Percentiles rank a stretch among this genome's conserved stretches.
phyloP scores from a whole-genome alignment of 2,329 filamentous ascomycete species.

The Plenodomus biglobosus region DNA sequence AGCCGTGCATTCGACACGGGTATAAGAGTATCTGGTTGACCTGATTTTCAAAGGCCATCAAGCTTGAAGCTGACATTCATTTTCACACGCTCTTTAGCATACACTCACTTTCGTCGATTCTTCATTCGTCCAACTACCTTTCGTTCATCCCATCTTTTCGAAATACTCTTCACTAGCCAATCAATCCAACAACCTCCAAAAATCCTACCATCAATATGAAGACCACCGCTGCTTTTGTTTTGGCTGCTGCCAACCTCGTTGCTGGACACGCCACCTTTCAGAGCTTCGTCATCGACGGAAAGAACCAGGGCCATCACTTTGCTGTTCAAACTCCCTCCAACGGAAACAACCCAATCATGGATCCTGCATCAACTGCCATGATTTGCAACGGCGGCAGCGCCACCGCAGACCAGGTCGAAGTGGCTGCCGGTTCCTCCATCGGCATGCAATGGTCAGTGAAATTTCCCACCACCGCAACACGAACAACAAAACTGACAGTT shows the following conservation, averaged over 20 bases:
- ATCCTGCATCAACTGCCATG: slow-evolving; percentile 41
- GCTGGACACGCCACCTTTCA: slow-evolving; percentile 43
- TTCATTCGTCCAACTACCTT: slow-evolving; percentile 25
- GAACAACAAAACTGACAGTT: not conserved
- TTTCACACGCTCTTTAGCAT: slow-evolving; percentile 36
- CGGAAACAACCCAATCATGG: slow-evolving; percentile 42
- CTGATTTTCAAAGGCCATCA: slow-evolving; percentile 16
- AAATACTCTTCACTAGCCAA: slow-evolving; percentile 16
- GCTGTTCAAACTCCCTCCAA: slow-evolving; percentile 50
- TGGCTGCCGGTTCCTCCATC: slow-evolving; percentile 53
- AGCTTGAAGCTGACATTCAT: slow-evolving; percentile 40
- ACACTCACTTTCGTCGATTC: slow-evolving; percentile 26
- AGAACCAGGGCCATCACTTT: slow-evolving; percentile 38
- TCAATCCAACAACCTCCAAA: slow-evolving; percentile 15
- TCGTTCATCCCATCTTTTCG: slow-evolving; percentile 25
- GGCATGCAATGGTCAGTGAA: slow-evolving; percentile 47
- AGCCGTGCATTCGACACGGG: slow-evolving; percentile 19
- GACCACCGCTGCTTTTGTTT: slow-evolving; percentile 33
- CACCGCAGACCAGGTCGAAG: slow-evolving; percentile 46
- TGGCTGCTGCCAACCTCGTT: slow-evolving; percentile 39
- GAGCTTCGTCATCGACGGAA: slow-evolving; percentile 47
- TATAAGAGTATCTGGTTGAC: slow-evolving; percentile 27
- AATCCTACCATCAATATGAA: slow-evolving; percentile 35
- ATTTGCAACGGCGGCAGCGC: slow-evolving; percentile 40
- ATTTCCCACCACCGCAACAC: not conserved